These are phyloP conservation scores for Quercus variabilis DNA, from an alignment of 306 rosid species.

Conservation along the genomic window DNA sequence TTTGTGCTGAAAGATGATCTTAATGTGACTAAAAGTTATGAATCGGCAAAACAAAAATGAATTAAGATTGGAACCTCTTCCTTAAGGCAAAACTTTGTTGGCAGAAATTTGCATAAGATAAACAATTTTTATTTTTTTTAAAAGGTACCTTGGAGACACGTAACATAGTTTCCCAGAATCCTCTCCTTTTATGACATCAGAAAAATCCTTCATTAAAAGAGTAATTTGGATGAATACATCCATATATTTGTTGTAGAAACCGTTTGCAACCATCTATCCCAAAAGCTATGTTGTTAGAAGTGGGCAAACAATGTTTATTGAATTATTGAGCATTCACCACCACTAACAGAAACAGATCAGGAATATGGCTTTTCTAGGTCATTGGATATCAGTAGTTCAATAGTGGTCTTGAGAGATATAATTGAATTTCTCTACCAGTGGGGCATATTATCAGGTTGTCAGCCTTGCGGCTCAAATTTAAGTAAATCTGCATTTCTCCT, in stretches of 20 bases:
- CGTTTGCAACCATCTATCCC: too few species aligned
- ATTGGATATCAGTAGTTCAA: neutral
- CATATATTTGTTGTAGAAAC: too few species aligned
- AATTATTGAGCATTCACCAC: neutral
- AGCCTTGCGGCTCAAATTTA: neutral
- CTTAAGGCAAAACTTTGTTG: neutral
- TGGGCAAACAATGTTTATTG: neutral
- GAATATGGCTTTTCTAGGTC: neutral
- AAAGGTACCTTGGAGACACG: neutral
- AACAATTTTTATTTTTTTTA: too few species aligned
- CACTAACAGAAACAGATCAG: neutral
- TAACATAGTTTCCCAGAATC: neutral
- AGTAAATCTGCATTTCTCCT: neutral
- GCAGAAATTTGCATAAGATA: neutral
- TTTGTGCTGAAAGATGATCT: conserved; percentile 3
- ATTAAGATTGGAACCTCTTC: neutral
- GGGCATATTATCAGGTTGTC: neutral
- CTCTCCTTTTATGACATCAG: neutral
- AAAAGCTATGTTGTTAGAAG: neutral
- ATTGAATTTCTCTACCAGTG: neutral
- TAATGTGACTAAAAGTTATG: neutral
- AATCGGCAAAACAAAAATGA: neutral
- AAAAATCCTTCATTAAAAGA: too few species aligned
- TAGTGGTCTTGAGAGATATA: neutral
- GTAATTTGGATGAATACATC: too few species aligned